Conservation (phyloP, 2,329 filamentous ascomycete genomes). For the Colletotrichum eremochloae region DNA sequence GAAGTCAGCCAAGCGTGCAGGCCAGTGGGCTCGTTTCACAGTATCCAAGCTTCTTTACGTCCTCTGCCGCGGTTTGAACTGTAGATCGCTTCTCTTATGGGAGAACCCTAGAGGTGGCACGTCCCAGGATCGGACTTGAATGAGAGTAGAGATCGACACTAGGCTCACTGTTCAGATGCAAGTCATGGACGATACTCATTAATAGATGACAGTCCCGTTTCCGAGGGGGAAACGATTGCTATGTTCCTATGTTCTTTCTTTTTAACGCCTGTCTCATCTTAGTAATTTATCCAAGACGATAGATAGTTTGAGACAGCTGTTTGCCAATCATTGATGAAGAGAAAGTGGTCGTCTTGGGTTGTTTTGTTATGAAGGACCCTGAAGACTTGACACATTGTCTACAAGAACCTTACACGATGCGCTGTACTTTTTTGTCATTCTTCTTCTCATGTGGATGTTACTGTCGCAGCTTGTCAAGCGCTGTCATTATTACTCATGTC, state of each 20-base stretch:
- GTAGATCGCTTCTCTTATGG: background rate
- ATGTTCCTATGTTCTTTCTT: background rate
- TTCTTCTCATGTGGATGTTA: background rate
- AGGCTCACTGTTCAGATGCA: background rate
- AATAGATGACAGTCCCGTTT: background rate
- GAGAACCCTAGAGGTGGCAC: background rate
- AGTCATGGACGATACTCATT: too few relatives aligned
- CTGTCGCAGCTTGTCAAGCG: background rate
- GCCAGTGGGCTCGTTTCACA: background rate
- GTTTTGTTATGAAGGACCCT: too few relatives aligned
- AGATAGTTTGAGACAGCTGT: background rate
- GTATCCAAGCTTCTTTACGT: background rate
- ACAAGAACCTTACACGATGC: too few relatives aligned
- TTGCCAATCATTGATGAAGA: too few relatives aligned
- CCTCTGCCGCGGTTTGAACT: too few relatives aligned
- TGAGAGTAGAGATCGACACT: background rate
- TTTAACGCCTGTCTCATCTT: background rate
- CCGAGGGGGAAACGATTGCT: too few relatives aligned
- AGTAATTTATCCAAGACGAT: background rate
- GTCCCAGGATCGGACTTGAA: background rate
- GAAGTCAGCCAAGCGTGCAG: background rate
- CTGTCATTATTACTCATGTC: background rate
- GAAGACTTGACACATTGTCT: too few relatives aligned
- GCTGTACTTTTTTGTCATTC: too few relatives aligned
- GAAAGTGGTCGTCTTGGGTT: too few relatives aligned